Base-by-base conservation (phyloP, 2,329 filamentous ascomycete genomes). In the Phaeosphaeriaceae sp. region DNA sequence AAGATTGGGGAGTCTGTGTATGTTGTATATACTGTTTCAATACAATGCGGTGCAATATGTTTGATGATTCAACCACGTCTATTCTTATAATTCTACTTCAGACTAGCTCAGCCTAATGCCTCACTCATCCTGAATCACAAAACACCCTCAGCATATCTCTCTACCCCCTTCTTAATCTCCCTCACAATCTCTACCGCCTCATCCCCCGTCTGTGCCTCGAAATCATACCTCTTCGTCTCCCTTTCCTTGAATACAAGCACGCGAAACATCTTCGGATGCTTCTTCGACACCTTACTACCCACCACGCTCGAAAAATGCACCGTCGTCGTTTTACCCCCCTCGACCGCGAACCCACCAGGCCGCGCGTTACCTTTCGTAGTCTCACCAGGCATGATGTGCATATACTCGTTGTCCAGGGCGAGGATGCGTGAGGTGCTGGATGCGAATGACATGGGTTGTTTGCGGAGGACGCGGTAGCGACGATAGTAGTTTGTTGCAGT, bases 251-350 rank as follows among this genome's bases (percentile, higher is more conserved):
- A 92, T 17, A 93, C 87, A 44, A 91, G 79, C 18, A 90, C 87
- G 74, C 92, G 87, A 70, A 94, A 89, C 67, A 90, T 88, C 48
- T 86, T 88, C 2, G 89, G 89, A 68, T 93, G 90, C 65, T 90
- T 88, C 64, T 89, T 81, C 45, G 86, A 87, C 39, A 92, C 87
- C 71, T 92, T 93, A 68, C 88, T 91, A 2, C 90, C 90, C 13
- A 95, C 84, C 5, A 94, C 88, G 48, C 88, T 89, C 64, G 85
- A 88, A 68, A 93, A 92, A 63, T 92, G 89, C 39, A 93, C 88
- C 33, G 89, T 91, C 2, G 89, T 92, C 28, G 86, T 88, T 76
- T 91, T 92, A 29, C 79, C 81, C 4, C 55, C 62, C 26, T 64
- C 61, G 8, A 59, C 23, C 2, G 54, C 48, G 6, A 43, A 56